Conservation (phyloP, 2,329 filamentous ascomycete species). For the Colletotrichum sp. region DNA sequence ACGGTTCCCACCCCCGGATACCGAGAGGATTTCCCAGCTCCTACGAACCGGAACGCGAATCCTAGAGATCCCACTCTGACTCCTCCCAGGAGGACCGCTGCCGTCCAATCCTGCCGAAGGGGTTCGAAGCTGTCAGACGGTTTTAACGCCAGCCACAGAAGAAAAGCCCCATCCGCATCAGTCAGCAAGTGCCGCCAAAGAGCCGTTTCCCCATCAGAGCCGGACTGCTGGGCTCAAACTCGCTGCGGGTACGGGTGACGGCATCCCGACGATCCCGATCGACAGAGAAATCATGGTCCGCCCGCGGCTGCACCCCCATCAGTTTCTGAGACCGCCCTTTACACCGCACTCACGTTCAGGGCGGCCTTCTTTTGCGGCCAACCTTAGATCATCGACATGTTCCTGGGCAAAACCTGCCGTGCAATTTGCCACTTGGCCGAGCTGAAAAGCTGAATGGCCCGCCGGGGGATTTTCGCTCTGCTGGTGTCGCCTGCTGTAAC, state of each 20-base stretch:
- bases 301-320: neutral
- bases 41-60: neutral
- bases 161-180: neutral
- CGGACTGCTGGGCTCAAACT: neutral
- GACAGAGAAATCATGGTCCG: neutral
- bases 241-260: neutral
- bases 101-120: neutral
- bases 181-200: neutral
- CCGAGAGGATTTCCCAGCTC: neutral
- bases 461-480: neutral
- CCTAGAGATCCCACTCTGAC: neutral
- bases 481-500: neutral
- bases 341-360: neutral
- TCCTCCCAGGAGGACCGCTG: neutral
- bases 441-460: neutral
- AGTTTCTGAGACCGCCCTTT: neutral
- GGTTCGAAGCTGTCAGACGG: neutral
- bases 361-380: neutral
- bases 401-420: neutral
- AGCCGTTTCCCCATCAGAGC: neutral
- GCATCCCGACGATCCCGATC: constrained; percentile 18
- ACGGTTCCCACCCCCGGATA: neutral
- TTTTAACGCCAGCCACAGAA: neutral
- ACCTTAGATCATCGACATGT: neutral
- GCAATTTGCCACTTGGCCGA: neutral